Evolutionary conservation across 176 grass and related monocot genomes (phyloP).

Genomic region (Musa schizocarpa): DNA sequence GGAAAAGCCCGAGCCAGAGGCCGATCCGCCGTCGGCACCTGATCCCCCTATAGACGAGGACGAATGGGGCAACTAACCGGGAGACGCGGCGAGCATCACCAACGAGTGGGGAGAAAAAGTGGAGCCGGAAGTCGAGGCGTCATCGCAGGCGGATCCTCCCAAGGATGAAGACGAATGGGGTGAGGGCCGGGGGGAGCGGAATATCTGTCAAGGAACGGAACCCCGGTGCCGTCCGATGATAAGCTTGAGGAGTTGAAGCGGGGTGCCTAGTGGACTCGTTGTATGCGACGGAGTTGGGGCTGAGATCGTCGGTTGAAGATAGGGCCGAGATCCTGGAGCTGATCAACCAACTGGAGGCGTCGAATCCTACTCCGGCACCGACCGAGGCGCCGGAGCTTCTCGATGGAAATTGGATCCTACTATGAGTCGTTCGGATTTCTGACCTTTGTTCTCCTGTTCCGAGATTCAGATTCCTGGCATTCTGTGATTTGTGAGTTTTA

Average conservation of each 20-base stretch:
- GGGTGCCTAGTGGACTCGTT: conserved; percentile 64
- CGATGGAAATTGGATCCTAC: conserved; percentile 82
- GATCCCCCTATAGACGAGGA: conserved; percentile 60
- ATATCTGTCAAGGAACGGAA: conserved; percentile 11
- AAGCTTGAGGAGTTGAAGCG: conserved; percentile 56
- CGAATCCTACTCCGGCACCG: conserved; percentile 53
- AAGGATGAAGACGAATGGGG: conserved; percentile 38
- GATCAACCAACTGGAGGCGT: conserved; percentile 70
- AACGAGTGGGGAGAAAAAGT: conserved; percentile 25
- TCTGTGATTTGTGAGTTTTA: no score
- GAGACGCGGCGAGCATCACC: not conserved
- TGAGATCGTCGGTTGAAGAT: conserved; percentile 54
- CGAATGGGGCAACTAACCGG: conserved; percentile 27
- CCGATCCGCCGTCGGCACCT: conserved; percentile 35
- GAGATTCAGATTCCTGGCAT: not conserved
- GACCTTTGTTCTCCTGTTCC: not conserved
- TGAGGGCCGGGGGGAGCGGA: conserved; percentile 2
- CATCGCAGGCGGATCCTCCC: not conserved
- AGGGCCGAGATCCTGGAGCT: conserved; percentile 89
- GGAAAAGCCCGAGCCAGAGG: conserved; percentile 35
- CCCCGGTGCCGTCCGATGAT: conserved; percentile 15
- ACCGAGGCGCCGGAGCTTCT: conserved; percentile 56
- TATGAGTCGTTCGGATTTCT: conserved; percentile 37
- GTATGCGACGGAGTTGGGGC: conserved; percentile 66
- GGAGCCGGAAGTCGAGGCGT: conserved; percentile 9